Evolutionary conservation across 495 filamentous ascomycete species (phyloP).

Genomic region (Thermochaetoides thermophila): DNA sequence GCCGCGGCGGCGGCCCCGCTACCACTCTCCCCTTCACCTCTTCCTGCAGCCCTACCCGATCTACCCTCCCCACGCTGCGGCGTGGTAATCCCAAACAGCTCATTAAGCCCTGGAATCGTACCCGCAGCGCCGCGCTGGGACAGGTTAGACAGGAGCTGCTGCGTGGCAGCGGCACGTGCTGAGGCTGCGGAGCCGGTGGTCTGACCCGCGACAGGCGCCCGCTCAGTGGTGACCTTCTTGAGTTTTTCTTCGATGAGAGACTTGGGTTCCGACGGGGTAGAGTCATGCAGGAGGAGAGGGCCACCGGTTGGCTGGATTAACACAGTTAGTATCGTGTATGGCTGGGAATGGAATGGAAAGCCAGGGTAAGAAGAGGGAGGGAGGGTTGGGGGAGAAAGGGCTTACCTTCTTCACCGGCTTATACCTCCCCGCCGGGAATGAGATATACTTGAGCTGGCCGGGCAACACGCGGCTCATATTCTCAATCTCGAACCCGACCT

Average conservation of each 20-base stretch:
- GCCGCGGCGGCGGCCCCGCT: slow-evolving; percentile 60
- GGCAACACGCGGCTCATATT: slow-evolving; percentile 95
- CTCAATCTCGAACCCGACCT: slow-evolving; percentile 85
- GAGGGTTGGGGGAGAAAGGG: slow-evolving; percentile 10
- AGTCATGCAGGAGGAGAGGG: slow-evolving; percentile 80
- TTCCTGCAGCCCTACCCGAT: slow-evolving; percentile 1
- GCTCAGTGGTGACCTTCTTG: slow-evolving; percentile 58
- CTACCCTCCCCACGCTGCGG: slow-evolving; percentile 8
- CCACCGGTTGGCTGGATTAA: slow-evolving; percentile 81
- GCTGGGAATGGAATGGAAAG: background rate
- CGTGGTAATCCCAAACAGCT: slow-evolving; percentile 13
- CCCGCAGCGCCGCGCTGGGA: slow-evolving; percentile 1
- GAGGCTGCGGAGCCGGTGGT: slow-evolving; percentile 9
- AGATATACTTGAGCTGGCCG: slow-evolving; percentile 87
- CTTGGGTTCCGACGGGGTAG: slow-evolving; percentile 61
- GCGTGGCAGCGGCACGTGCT: slow-evolving; percentile 5
- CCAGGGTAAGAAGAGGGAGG: background rate
- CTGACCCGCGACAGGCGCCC: slow-evolving; percentile 34
- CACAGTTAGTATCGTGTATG: slow-evolving; percentile 1
- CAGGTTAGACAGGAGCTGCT: slow-evolving; percentile 7
- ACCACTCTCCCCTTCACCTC: slow-evolving; percentile 8
- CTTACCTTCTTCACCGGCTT: slow-evolving; percentile 89
- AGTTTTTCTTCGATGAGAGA: slow-evolving; percentile 72
- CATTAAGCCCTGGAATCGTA: slow-evolving; percentile 22
- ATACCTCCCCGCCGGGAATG: slow-evolving; percentile 73